phyloP scores from a whole-genome alignment of 1,284 basidiomycete species.

The Tilletia horrida region DNA sequence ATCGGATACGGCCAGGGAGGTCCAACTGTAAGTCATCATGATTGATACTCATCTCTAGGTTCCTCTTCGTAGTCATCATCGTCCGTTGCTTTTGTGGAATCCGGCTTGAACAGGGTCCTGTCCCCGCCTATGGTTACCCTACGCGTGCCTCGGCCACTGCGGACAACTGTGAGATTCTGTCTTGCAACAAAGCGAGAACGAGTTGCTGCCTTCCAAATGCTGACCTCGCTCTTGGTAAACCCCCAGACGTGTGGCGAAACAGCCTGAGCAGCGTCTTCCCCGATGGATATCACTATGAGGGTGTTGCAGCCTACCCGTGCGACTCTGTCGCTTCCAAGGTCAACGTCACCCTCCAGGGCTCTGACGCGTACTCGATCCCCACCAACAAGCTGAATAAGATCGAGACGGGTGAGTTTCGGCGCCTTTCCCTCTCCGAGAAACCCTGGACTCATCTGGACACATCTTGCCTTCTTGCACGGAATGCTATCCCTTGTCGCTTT shows the following conservation, averaged over 20 bases:
- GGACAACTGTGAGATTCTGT: background rate
- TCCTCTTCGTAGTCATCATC: too few relatives aligned
- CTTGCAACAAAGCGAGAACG: too few relatives aligned
- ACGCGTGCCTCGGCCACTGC: background rate
- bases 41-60: too few relatives aligned
- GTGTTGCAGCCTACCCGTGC: background rate
- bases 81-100: too few relatives aligned
- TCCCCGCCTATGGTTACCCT: background rate
- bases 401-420: background rate
- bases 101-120: background rate
- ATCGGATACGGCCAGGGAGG: background rate
- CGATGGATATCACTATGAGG: background rate
- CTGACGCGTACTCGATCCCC: background rate
- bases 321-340: constrained; percentile 1
- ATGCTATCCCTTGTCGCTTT: too few relatives aligned
- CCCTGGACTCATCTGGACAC: too few relatives aligned
- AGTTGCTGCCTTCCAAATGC: background rate
- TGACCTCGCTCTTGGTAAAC: background rate
- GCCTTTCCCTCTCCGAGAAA: too few relatives aligned
- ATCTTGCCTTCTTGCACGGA: too few relatives aligned
- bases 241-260: background rate
- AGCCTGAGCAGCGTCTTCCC: background rate
- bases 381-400: background rate
- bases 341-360: constrained; percentile 1
- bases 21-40: too few relatives aligned